phyloP scores from a whole-genome alignment of 257 asterid species.

The Jacaranda mimosifolia region DNA sequence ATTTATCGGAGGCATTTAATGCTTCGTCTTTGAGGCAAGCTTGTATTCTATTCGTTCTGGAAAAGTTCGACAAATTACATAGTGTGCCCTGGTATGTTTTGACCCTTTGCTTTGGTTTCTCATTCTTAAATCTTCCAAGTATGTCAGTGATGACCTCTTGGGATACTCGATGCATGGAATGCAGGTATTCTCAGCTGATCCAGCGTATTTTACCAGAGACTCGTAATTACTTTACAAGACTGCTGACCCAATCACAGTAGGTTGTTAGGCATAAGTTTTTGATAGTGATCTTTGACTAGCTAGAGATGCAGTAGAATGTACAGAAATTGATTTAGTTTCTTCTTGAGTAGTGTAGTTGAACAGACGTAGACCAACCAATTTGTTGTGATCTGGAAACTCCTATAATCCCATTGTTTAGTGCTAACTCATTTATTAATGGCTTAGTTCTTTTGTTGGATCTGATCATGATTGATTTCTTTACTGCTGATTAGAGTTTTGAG shows the following conservation, averaged over 20 bases:
- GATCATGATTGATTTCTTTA: no score
- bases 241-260: slow-evolving; percentile 53
- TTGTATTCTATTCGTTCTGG: slow-evolving; percentile 66
- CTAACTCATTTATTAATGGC: neutral
- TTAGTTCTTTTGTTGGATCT: neutral
- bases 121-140: neutral
- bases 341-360: slow-evolving; percentile 11
- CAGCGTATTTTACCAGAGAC: slow-evolving; percentile 69
- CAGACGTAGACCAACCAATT: slow-evolving; percentile 27
- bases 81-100: slow-evolving; percentile 63
- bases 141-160: neutral
- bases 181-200: slow-evolving; percentile 67
- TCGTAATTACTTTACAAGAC: slow-evolving; percentile 62
- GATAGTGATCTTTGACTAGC: slow-evolving; percentile 42
- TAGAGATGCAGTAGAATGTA: slow-evolving; percentile 55
- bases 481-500: no score
- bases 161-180: slow-evolving; percentile 20
- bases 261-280: slow-evolving; percentile 42
- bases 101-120: neutral
- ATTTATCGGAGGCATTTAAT: slow-evolving; percentile 74
- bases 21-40: slow-evolving; percentile 70
- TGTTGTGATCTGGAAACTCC: slow-evolving; percentile 5
- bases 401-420: no score
- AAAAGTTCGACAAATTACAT: slow-evolving; percentile 61
- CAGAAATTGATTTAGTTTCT: slow-evolving; percentile 38